Conservation (phyloP, 129 eudicot genomes). For the Erigeron canadensis region DNA sequence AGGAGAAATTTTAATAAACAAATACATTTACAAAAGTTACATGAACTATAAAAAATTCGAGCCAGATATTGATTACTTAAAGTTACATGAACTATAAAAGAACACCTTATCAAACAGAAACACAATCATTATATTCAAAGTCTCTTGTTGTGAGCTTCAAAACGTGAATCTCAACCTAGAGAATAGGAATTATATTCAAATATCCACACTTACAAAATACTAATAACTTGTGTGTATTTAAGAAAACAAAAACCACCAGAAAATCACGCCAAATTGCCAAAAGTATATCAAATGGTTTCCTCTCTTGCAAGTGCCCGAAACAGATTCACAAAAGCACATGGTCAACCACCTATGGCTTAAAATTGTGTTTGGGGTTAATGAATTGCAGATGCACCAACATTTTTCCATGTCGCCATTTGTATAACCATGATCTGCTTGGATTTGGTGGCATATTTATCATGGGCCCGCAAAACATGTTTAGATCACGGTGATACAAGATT, state of each 20-base stretch:
- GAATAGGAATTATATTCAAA: slow-evolving; percentile 4
- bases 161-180: slow-evolving; percentile 8
- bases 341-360: neutral
- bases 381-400: slow-evolving; percentile 4
- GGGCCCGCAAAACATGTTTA: slow-evolving; percentile 15
- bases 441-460: slow-evolving; percentile 10
- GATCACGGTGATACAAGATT: slow-evolving; percentile 23
- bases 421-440: slow-evolving; percentile 8
- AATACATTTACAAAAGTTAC: too few relatives aligned
- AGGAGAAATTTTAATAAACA: too few relatives aligned
- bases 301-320: slow-evolving; percentile 18
- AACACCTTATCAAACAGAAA: too few relatives aligned
- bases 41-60: too few relatives aligned
- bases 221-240: neutral
- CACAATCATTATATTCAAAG: neutral
- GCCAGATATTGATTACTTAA: too few relatives aligned
- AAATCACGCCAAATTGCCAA: slow-evolving; percentile 4
- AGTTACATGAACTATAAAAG: neutral
- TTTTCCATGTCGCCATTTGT: slow-evolving; percentile 22
- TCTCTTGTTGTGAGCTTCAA: neutral
- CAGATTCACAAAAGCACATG: slow-evolving; percentile 3
- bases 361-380: slow-evolving; percentile 2
- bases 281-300: neutral
- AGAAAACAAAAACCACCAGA: slow-evolving; percentile 8
- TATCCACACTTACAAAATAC: slow-evolving; percentile 17